phyloP scores from a whole-genome alignment of 2,329 filamentous ascomycete genomes.

The Xylaria sp. region DNA sequence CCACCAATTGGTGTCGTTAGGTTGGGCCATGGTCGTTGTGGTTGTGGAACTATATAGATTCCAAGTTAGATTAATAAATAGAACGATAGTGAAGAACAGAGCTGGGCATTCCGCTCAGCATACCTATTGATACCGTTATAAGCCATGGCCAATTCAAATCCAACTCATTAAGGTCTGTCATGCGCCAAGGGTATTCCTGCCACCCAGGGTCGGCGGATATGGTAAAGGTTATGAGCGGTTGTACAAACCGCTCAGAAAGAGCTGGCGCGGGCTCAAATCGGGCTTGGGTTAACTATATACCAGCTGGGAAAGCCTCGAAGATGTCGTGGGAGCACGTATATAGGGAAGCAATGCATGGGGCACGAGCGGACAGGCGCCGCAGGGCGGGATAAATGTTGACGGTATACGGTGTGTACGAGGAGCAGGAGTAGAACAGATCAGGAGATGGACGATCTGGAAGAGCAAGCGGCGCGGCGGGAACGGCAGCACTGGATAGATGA shows the following conservation, averaged over 20 bases:
- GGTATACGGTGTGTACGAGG: not conserved
- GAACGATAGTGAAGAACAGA: not conserved
- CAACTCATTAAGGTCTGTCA: slow-evolving; percentile 13
- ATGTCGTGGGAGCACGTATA: slow-evolving; percentile 32
- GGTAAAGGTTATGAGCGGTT: not conserved
- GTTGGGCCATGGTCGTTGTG: slow-evolving; percentile 27
- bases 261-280: slow-evolving; percentile 25
- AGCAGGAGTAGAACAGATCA: slow-evolving; percentile 14
- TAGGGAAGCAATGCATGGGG: slow-evolving; percentile 36
- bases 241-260: slow-evolving; percentile 19
- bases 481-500: not conserved
- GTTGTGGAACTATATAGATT: slow-evolving; percentile 25
- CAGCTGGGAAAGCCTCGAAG: slow-evolving; percentile 30
- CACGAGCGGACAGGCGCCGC: slow-evolving; percentile 30
- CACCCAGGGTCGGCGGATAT: slow-evolving; percentile 11
- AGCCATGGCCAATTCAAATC: slow-evolving; percentile 31
- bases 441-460: slow-evolving; percentile 1
- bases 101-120: slow-evolving; percentile 17
- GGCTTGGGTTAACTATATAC: slow-evolving; percentile 16
- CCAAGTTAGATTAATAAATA: slow-evolving; percentile 7
- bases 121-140: slow-evolving; percentile 35
- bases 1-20: slow-evolving; percentile 30
- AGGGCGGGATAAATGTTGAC: slow-evolving; percentile 15
- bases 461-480: slow-evolving; percentile 18
- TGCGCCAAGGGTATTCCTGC: slow-evolving; percentile 17